These are phyloP conservation scores for Aristolochia contorta DNA, from an alignment of 164 flowering plant genomes.

Conservation along the genomic window DNA sequence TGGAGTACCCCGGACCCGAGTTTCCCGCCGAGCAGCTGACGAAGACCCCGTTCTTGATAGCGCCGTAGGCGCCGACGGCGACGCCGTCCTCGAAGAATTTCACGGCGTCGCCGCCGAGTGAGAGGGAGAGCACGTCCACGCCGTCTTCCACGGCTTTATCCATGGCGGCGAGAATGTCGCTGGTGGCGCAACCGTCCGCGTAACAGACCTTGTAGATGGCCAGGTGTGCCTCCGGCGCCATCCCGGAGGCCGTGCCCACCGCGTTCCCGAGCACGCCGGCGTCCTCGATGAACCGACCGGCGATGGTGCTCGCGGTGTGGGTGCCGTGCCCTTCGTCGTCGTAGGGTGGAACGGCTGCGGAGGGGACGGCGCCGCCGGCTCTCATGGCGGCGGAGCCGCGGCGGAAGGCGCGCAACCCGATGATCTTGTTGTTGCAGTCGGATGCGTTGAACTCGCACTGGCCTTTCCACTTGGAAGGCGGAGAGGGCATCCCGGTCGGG, in stretches of 20 bases:
- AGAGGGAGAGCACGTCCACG: constrained; percentile 14
- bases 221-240: constrained; percentile 5
- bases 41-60: constrained; percentile 5
- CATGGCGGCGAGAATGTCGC: constrained; percentile 6
- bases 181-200: neutral
- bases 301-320: constrained; percentile 15
- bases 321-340: constrained; percentile 15
- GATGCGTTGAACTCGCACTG: neutral
- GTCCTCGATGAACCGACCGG: constrained; percentile 3
- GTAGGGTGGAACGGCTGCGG: neutral
- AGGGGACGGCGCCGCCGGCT: neutral
- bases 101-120: constrained; percentile 3
- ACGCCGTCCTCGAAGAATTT: neutral
- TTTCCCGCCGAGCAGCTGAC: constrained; percentile 16
- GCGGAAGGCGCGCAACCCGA: neutral
- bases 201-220: constrained; percentile 9
- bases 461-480: constrained; percentile 5
- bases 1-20: neutral
- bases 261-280: constrained; percentile 1
- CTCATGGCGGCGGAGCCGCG: neutral
- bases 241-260: constrained; percentile 1
- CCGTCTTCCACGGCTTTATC: constrained; percentile 11
- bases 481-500: neutral
- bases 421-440: constrained; percentile 1
- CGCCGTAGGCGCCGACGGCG: constrained; percentile 2